Evolutionary conservation across 2,329 filamentous ascomycete species (phyloP), one percentile per base, ranked within the genome.

Genomic region (Leptographium wingfieldii): DNA sequence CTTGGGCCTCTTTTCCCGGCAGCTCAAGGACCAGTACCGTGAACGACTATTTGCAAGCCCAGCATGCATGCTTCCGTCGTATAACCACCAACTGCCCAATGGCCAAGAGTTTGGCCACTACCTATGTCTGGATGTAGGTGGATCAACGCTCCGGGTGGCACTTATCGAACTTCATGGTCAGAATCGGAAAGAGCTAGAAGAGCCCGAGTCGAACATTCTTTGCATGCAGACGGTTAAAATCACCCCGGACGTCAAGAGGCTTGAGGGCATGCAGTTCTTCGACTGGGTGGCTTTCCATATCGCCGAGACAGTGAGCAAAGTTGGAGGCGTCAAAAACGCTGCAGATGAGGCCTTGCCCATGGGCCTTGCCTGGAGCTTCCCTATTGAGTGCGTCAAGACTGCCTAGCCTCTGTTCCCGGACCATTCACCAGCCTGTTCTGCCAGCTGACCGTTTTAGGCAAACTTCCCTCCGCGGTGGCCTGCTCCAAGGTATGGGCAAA

Each of bases 311-410:
- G 71, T 87, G 12, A 70, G 73, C 7, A 72, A 73, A 52, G 77
- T 73, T 27, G 71, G 73, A 53, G 68, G 71, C 3, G 70, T 68
- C 27, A 69, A 7, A 12, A 29, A 72, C 60, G 68, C 65, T 52
- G 67, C 70, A 5, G 72, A 74, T 29, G 69, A 73, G 2, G 76
- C 79, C 33, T 71, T 87, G 57, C 78, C 78, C 10, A 75, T 86
- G 72, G 83, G 83, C 1, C 69, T 87, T 62, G 81, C 84, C 6
- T 87, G 84, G 83, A 87, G 84, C 61, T 88, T 88, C 65, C 84
- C 84, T 31, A 82, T 87, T 53, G 81, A 87, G 83, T 86, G 74
- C 68, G 81, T 75, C 35, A 16, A 19, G 10, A 22, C 46, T 33
- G 6, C 7, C 16, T 27, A 5, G 11, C 16, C 16, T 35, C 43